These are phyloP conservation scores for Gossypium gossypioides DNA, from an alignment of 441 rosid genomes.

Conservation along the genomic window DNA sequence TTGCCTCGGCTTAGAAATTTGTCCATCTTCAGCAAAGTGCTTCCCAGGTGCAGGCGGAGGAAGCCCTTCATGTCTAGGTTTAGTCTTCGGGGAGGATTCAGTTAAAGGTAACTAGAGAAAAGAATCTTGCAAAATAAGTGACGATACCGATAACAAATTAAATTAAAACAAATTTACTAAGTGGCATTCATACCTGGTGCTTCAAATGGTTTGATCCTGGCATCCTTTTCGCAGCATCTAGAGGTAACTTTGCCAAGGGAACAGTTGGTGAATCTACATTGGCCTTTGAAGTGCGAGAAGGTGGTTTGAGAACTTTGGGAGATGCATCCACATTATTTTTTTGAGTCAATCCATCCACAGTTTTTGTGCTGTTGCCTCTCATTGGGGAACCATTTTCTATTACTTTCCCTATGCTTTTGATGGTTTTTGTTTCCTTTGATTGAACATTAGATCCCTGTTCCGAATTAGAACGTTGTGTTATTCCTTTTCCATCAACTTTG, in stretches of 20 bases:
- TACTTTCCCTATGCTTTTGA: constrained; percentile 65
- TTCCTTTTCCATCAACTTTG: constrained; percentile 42
- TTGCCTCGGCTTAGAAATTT: constrained; percentile 35
- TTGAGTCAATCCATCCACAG: constrained; percentile 33
- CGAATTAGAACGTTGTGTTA: constrained; percentile 27
- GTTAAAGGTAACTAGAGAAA: constrained; percentile 46
- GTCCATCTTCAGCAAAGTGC: constrained; percentile 44
- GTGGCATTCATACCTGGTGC: constrained; percentile 52
- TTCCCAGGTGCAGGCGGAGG: constrained; percentile 43
- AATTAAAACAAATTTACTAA: constrained; percentile 4
- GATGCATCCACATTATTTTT: constrained; percentile 48
- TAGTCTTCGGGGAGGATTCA: constrained; percentile 55
- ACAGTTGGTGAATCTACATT: constrained; percentile 31
- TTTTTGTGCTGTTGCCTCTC: constrained; percentile 55
- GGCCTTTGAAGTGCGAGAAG: constrained; percentile 37
- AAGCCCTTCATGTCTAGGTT: constrained; percentile 54
- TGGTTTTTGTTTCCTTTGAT: constrained; percentile 68
- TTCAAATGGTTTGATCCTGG: constrained; percentile 47
- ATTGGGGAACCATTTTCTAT: constrained; percentile 79
- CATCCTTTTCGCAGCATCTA: constrained; percentile 41
- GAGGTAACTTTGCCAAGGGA: constrained; percentile 35
- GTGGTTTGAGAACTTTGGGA: constrained; percentile 56
- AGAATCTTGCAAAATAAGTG: constrained; percentile 12
- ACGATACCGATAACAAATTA: background rate
- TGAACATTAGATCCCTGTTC: constrained; percentile 40